phyloP scores from a whole-genome alignment of 768 basidiomycete species.

The Lentinula boryana region DNA sequence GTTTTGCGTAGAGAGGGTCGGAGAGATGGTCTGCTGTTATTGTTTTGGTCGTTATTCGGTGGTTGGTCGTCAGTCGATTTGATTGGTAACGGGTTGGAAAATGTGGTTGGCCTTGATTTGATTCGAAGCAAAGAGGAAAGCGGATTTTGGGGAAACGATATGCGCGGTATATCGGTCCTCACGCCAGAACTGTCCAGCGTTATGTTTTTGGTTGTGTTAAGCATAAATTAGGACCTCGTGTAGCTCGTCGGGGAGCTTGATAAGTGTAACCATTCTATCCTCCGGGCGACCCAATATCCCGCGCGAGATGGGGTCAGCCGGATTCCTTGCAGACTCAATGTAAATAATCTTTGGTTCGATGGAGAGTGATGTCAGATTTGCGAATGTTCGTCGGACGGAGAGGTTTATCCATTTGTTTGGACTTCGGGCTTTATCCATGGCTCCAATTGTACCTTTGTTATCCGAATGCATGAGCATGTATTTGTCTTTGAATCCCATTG shows the following conservation, averaged over 20 bases:
- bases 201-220: background rate
- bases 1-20: too few relatives aligned
- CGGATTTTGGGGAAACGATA: too few relatives aligned
- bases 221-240: background rate
- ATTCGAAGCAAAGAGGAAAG: background rate
- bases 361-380: background rate
- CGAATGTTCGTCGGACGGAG: conserved; percentile 8
- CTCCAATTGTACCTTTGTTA: conserved; percentile 29
- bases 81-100: too few relatives aligned
- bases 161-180: background rate
- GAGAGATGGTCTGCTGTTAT: too few relatives aligned
- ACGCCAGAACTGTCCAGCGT: background rate
- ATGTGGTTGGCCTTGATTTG: background rate
- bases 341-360: conserved; percentile 7
- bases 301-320: conserved; percentile 16
- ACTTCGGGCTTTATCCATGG: conserved; percentile 13
- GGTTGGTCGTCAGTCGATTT: too few relatives aligned
- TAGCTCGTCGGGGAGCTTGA: conserved; percentile 5
- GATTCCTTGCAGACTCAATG: conserved; percentile 12
- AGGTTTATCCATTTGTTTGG: conserved; percentile 13
- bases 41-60: too few relatives aligned
- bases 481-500: conserved; percentile 7
- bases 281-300: too few relatives aligned
- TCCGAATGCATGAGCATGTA: conserved; percentile 25
- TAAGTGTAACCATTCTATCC: background rate